Conservation (phyloP, 2,329 filamentous ascomycete species). For the Penicillium sp. region DNA sequence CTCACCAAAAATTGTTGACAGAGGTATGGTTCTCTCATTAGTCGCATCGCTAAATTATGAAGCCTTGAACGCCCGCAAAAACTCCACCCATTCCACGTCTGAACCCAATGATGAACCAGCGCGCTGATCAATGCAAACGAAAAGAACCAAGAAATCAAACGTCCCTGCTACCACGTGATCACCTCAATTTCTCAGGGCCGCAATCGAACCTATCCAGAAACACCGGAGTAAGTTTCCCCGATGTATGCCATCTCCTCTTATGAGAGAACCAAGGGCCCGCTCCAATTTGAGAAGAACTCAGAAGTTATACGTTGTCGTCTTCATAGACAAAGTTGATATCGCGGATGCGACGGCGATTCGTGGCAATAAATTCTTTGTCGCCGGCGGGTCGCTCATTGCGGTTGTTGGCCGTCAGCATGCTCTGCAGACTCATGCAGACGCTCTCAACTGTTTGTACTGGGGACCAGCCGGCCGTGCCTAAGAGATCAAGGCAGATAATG, state of each 20-base stretch:
- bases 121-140: slow-evolving; percentile 12
- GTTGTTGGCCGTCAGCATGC: slow-evolving; percentile 94
- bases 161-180: background rate
- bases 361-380: slow-evolving; percentile 82
- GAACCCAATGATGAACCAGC: slow-evolving; percentile 1
- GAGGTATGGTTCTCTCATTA: background rate
- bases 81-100: background rate
- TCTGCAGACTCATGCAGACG: slow-evolving; percentile 95
- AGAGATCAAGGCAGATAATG: slow-evolving; percentile 94
- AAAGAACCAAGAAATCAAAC: background rate
- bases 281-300: too few relatives aligned
- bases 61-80: slow-evolving; percentile 6
- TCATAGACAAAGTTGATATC: slow-evolving; percentile 96
- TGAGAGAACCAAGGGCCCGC: background rate
- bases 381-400: slow-evolving; percentile 88
- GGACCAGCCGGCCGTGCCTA: slow-evolving; percentile 86
- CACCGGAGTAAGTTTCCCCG: background rate
- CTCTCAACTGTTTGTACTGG: slow-evolving; percentile 97
- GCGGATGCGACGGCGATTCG: slow-evolving; percentile 73
- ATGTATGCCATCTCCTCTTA: background rate
- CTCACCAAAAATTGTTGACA: background rate
- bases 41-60: background rate
- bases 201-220: slow-evolving; percentile 1
- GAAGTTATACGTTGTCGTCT: slow-evolving; percentile 68
- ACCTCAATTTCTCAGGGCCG: background rate